Base-by-base conservation (phyloP, 2,329 filamentous ascomycete species). In the Aspergillus spinulosporus region DNA sequence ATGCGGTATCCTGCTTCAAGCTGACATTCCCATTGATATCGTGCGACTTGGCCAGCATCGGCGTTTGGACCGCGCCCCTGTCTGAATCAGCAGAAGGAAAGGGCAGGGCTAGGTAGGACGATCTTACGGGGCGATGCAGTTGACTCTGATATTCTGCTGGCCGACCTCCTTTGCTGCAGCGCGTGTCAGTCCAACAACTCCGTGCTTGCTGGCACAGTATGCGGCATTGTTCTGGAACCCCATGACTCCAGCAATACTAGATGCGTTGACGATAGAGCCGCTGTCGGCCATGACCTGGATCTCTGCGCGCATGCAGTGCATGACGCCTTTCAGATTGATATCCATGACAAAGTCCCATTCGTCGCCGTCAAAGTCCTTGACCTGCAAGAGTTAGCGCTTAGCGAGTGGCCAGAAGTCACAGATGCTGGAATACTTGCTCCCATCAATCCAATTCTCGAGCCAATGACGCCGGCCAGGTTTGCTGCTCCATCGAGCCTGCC, bases 181-280 rank as follows among this genome's bases (percentile, higher is more conserved):
- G 5, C 45, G n/a, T 6, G 52, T 26, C 29, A 54, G 34, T 2
- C 52, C 52, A 26, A 54, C 34, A 2, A 54, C 37, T 1, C 45
- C 52, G 14, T 54, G 52, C 21, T 54, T 54, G 29, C 44, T 48
- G 4, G 45, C 52, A 21, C 15, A 5, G 5, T 54, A 54, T 5
- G 52, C 21, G 0, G 52, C 44, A 8, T 34, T 54, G 2, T 31
- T 11, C 11, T n/a, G 8, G 26, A 47, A 32, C 29, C 51, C 51
- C 12, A 12, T n/a, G 5, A 34, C 4, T 5, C 52, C 52, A 6
- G 45, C 45, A 9, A 49, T 43, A 14, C 52, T 48, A 1, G 52
- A 28, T n/a, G 45, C 45, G 3, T 54, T 54, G 14, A 54, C 52
- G 21, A 54, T 32, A 7, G 44, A 21, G 5, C 44, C 52, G 8